phyloP scores from a whole-genome alignment of 2,329 filamentous ascomycete species.

The Epichloe uncinata region DNA sequence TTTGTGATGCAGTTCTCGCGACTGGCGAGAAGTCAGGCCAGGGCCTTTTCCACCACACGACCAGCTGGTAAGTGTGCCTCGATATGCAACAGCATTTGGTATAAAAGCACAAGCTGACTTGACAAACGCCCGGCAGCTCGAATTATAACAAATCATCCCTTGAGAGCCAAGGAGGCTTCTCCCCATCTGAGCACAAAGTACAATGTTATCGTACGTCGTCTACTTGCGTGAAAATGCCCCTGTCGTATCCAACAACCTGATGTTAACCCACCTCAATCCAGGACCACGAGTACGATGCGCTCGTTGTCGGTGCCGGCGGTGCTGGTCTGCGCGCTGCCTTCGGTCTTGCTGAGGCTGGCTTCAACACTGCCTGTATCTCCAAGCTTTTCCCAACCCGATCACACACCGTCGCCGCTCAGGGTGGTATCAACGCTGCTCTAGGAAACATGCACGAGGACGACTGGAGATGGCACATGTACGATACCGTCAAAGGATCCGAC shows the following conservation, averaged over 20 bases:
- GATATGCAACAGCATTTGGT: background rate
- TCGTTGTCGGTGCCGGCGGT: constrained; percentile 80
- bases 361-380: constrained; percentile 79
- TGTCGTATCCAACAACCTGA: background rate
- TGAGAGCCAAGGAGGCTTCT: constrained; percentile 87
- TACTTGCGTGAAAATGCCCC: background rate
- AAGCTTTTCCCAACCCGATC: constrained; percentile 79
- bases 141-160: constrained; percentile 72
- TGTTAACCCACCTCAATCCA: constrained; percentile 20
- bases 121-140: constrained; percentile 40
- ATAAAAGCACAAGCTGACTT: background rate
- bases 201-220: constrained; percentile 66
- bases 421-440: constrained; percentile 77
- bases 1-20: constrained; percentile 43
- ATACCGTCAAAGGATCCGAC: constrained; percentile 94
- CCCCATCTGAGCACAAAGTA: constrained; percentile 82
- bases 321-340: constrained; percentile 72
- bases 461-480: constrained; percentile 99
- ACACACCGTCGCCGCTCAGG: constrained; percentile 72
- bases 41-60: constrained; percentile 79
- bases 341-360: constrained; percentile 75
- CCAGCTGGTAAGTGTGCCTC: constrained; percentile 49
- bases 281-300: constrained; percentile 97
- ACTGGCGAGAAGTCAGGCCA: constrained; percentile 48
- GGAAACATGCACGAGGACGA: constrained; percentile 98